Percentiles rank a stretch among this genome's conserved stretches.
Conservation (phyloP, 306 rosid genomes). For the Vachellia pachyceras region DNA sequence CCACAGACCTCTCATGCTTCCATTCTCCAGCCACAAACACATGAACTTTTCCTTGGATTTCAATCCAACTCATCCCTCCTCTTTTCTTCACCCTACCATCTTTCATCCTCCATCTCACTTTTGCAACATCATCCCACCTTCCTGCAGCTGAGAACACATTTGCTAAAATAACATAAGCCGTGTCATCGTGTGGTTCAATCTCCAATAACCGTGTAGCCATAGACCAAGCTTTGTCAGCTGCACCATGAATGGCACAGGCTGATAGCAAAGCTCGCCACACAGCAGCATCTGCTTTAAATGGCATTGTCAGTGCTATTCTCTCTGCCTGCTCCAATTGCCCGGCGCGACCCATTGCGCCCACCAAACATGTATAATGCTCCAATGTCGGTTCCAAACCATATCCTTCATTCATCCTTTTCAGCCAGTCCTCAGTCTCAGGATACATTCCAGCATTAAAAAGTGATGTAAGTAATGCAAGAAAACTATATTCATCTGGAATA, state of each 20-base stretch:
- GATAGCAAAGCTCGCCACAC: slow-evolving; percentile 89
- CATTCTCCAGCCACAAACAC: slow-evolving; percentile 82
- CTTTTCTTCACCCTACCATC: slow-evolving; percentile 71
- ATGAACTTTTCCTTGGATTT: slow-evolving; percentile 75
- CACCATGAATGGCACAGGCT: slow-evolving; percentile 66
- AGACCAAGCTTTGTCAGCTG: slow-evolving; percentile 61
- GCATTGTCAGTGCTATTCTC: slow-evolving; percentile 67
- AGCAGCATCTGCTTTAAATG: slow-evolving; percentile 76
- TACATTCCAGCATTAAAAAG: slow-evolving; percentile 66
- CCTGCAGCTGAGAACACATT: slow-evolving; percentile 67
- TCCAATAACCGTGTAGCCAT: slow-evolving; percentile 73
- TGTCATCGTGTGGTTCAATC: slow-evolving; percentile 70
- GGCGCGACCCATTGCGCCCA: slow-evolving; percentile 75
- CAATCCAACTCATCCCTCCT: slow-evolving; percentile 93
- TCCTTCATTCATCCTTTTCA: slow-evolving; percentile 62
- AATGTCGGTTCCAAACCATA: slow-evolving; percentile 69
- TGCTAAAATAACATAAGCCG: slow-evolving; percentile 75
- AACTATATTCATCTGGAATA: slow-evolving; percentile 73
- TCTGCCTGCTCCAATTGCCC: slow-evolving; percentile 75
- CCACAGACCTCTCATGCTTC: slow-evolving; percentile 63
- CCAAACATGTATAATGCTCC: slow-evolving; percentile 90
- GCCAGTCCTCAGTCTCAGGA: slow-evolving; percentile 64
- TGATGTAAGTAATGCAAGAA: slow-evolving; percentile 69
- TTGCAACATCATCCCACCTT: slow-evolving; percentile 88
- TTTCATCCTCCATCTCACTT: slow-evolving; percentile 78